phyloP scores from a whole-genome alignment of 345 rosid genomes.

The Ricinus communis region DNA sequence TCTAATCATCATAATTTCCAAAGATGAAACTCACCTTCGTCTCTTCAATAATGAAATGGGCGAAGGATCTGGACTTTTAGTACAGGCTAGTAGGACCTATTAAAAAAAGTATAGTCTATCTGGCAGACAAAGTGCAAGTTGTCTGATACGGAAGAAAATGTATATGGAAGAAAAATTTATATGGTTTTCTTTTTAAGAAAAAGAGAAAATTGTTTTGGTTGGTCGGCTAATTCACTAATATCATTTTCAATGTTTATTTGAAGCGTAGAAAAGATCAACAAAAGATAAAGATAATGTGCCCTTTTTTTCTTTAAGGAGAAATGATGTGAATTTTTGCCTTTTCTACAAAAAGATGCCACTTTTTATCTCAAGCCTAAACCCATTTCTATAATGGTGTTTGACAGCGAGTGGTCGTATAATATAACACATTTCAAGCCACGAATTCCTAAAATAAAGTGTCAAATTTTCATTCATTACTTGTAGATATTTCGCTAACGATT shows the following conservation, averaged over 20 bases:
- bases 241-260: slow-evolving; percentile 8
- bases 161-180: background rate
- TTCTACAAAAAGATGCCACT: background rate
- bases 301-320: background rate
- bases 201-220: no score
- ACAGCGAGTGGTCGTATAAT: no score
- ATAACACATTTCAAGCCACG: no score
- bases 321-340: background rate
- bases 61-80: background rate
- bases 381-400: background rate
- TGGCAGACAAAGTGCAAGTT: slow-evolving; percentile 2
- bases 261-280: background rate
- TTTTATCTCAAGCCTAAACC: background rate
- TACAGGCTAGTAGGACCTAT: slow-evolving; percentile 5
- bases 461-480: background rate
- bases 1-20: no score
- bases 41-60: no score
- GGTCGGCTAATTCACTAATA: background rate
- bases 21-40: no score
- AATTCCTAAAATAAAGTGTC: no score
- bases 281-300: background rate
- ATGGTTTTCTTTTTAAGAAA: no score
- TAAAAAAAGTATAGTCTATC: no score
- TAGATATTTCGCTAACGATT: no score
- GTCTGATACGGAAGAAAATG: background rate